A percentile compares a stretch with the other conserved stretches of the same genome.
These are phyloP conservation scores for Ensete glaucum DNA, from an alignment of 176 grass and related monocot species.

Conservation along the genomic window DNA sequence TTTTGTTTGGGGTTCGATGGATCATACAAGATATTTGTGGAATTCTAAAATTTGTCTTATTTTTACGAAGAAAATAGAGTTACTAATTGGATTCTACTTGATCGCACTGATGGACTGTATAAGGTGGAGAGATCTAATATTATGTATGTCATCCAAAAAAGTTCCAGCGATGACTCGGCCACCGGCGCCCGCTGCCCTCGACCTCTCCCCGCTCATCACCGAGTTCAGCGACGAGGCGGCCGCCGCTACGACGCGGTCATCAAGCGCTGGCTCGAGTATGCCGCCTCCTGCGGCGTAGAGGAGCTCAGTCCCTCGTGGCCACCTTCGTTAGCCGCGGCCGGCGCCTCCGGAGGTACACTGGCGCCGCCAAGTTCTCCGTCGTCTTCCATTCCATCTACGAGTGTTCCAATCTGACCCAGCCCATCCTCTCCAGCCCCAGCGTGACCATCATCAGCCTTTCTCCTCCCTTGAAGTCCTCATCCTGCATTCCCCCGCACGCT, in stretches of 20 bases:
- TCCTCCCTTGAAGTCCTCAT: slow-evolving; percentile 51
- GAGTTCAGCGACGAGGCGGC: background rate
- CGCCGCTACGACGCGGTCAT: slow-evolving; percentile 35
- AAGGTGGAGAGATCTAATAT: too few relatives aligned
- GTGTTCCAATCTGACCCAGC: slow-evolving; percentile 36
- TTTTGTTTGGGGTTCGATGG: too few relatives aligned
- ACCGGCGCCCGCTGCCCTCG: slow-evolving; percentile 29
- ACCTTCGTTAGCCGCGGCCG: background rate
- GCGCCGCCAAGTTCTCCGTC: background rate
- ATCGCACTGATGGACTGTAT: too few relatives aligned
- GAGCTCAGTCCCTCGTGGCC: slow-evolving; percentile 17
- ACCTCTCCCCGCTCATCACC: slow-evolving; percentile 5
- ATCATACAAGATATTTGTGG: too few relatives aligned
- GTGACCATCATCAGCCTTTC: slow-evolving; percentile 23
- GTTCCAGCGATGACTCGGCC: background rate
- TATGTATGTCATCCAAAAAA: too few relatives aligned
- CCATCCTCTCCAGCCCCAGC: slow-evolving; percentile 33
- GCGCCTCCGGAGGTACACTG: background rate
- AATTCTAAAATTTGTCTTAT: too few relatives aligned
- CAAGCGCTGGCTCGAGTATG: slow-evolving; percentile 41
- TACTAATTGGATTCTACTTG: too few relatives aligned
- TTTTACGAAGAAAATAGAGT: too few relatives aligned
- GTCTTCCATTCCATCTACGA: slow-evolving; percentile 16
- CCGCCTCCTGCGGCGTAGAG: slow-evolving; percentile 39
- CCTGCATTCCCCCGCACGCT: slow-evolving; percentile 43